Conservation (phyloP, 805 yeast species). For the Clavispora santaluciae region DNA sequence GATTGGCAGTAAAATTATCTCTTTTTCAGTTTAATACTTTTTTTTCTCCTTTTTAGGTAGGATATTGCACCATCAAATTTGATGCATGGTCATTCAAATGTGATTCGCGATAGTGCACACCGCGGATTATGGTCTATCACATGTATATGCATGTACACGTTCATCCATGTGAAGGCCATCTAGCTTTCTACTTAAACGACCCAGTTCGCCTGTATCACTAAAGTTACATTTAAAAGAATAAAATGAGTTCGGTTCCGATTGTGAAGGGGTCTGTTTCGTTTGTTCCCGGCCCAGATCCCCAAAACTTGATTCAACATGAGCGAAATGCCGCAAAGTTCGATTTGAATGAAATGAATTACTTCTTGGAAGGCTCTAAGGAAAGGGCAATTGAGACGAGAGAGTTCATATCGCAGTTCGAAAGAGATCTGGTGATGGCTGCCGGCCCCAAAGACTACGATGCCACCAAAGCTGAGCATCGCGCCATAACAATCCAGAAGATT, state of each 20-base stretch:
- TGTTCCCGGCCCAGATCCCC: slow-evolving; percentile 29
- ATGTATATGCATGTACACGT: background rate
- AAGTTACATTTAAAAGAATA: no score
- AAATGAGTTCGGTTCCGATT: background rate
- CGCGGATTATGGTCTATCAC: background rate
- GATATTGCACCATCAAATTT: no score
- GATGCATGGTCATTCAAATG: no score
- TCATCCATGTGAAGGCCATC: background rate
- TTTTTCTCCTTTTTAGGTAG: no score
- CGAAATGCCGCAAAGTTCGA: slow-evolving; percentile 39
- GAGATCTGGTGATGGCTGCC: slow-evolving; percentile 61
- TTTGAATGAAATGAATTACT: slow-evolving; percentile 40
- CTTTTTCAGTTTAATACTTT: no score
- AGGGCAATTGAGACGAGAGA: slow-evolving; percentile 39
- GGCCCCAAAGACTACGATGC: slow-evolving; percentile 54
- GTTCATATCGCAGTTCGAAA: slow-evolving; percentile 54
- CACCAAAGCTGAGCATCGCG: slow-evolving; percentile 54
- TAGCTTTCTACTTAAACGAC: background rate
- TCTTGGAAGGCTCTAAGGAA: slow-evolving; percentile 50
- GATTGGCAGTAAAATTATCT: no score
- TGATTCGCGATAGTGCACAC: no score
- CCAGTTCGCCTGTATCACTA: background rate
- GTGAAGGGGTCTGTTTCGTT: slow-evolving; percentile 13
- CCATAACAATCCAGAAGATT: slow-evolving; percentile 55
- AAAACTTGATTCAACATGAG: slow-evolving; percentile 35